A percentile compares a stretch with the other conserved stretches of the same genome.
Evolutionary conservation across 2,329 filamentous ascomycete genomes (phyloP).

Genomic region (Scedosporium apiospermum): DNA sequence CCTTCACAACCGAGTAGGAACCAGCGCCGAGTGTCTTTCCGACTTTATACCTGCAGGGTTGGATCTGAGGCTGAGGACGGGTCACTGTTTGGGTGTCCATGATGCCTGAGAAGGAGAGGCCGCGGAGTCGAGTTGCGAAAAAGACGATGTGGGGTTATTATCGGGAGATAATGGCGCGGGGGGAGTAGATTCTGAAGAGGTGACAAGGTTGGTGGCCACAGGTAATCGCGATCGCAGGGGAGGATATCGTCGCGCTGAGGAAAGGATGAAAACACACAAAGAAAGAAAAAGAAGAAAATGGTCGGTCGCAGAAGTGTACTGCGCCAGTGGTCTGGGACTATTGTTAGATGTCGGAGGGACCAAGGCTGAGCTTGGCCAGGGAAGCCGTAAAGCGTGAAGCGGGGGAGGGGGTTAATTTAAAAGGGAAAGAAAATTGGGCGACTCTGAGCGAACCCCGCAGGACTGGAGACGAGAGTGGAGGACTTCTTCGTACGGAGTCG

Average conservation of each 20-base stretch:
- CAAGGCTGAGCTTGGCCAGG: neutral
- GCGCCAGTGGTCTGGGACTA: neutral
- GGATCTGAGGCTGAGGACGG: constrained; percentile 53
- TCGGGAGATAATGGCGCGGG: neutral
- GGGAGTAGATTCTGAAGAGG: neutral
- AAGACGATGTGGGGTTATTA: neutral
- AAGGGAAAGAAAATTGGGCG: neutral
- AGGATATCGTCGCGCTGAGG: neutral
- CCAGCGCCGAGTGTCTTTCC: constrained; percentile 95
- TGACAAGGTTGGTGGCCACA: too few species aligned
- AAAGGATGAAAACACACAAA: neutral
- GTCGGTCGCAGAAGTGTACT: neutral
- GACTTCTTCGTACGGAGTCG: neutral
- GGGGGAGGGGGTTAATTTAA: neutral
- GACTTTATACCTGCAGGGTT: constrained; percentile 97
- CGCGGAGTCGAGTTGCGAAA: neutral
- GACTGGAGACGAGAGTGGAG: neutral
- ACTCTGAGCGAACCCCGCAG: neutral
- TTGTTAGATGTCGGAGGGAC: neutral
- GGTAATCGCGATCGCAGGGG: too few species aligned
- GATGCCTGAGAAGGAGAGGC: neutral
- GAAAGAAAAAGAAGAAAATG: neutral
- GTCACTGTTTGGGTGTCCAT: constrained; percentile 6
- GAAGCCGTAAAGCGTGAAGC: neutral
- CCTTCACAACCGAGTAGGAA: constrained; percentile 96